These are phyloP conservation scores for Globisporangium paddicum DNA, from an alignment of 352 stramenopile species.

Conservation along the genomic window DNA sequence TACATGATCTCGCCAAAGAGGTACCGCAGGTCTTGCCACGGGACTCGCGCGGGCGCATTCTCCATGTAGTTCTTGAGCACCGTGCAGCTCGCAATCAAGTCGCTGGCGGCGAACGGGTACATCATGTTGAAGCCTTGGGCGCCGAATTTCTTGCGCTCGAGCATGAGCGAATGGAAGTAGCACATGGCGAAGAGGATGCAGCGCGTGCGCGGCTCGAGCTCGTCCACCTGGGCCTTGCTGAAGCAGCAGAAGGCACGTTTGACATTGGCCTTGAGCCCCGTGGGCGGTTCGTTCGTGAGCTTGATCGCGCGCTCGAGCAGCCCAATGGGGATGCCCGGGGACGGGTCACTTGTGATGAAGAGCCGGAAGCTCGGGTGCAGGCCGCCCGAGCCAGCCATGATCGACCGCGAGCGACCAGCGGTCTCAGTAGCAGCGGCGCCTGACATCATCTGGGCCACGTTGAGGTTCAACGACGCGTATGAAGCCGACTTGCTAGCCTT, in stretches of 20 bases:
- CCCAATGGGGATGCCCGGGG: constrained; percentile 79
- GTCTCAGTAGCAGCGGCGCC: not conserved
- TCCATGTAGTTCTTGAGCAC: constrained; percentile 93
- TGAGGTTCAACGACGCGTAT: constrained; percentile 27
- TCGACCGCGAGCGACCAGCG: constrained; percentile 15
- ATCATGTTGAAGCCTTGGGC: constrained; percentile 89
- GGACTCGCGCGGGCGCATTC: constrained; percentile 80
- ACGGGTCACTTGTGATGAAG: constrained; percentile 90
- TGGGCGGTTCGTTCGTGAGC: constrained; percentile 86
- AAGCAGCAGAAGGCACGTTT: constrained; percentile 85
- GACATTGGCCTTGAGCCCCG: constrained; percentile 85
- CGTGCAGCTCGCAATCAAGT: constrained; percentile 78
- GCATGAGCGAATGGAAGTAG: constrained; percentile 92
- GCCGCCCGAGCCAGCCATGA: constrained; percentile 22
- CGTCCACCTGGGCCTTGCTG: constrained; percentile 67
- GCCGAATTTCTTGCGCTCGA: constrained; percentile 91
- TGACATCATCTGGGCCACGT: constrained; percentile 9
- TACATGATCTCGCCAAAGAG: constrained; percentile 90
- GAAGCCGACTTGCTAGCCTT: constrained; percentile 55
- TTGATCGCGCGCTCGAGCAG: constrained; percentile 89
- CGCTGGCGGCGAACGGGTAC: constrained; percentile 87
- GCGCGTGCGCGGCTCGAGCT: constrained; percentile 77
- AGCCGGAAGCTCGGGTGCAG: constrained; percentile 80
- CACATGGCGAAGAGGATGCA: constrained; percentile 90
- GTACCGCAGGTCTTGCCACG: constrained; percentile 88